Conservation (phyloP, 208 protist species). For the Trypanosoma vivax region DNA sequence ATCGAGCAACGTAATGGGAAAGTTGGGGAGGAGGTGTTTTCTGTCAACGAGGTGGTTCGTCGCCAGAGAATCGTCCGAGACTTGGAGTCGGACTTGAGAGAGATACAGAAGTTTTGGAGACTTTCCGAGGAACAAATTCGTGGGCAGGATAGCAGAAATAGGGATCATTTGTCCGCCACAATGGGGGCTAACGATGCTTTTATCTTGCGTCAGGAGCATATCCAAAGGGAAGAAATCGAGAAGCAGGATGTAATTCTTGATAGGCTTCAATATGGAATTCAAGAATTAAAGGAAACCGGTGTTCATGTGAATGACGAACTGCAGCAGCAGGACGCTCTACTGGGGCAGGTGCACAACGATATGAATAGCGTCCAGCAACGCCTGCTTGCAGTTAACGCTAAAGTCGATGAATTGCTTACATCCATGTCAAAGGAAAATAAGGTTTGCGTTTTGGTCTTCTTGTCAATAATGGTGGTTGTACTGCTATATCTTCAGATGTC, state of each 20-base stretch:
- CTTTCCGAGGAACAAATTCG: conserved; percentile 4
- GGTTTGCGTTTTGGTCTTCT: conserved; percentile 58
- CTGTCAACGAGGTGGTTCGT: conserved; percentile 78
- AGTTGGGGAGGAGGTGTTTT: conserved; percentile 65
- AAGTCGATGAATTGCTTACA: conserved; percentile 77
- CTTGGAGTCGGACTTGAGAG: conserved; percentile 44
- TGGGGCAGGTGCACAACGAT: conserved; percentile 57
- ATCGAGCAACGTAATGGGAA: conserved; percentile 62
- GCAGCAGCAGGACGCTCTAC: conserved; percentile 51
- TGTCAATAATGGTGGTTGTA: conserved; percentile 7
- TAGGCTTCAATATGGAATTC: conserved; percentile 66
- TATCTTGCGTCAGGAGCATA: conserved; percentile 42
- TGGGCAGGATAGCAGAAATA: conserved; percentile 3
- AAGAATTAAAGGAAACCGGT: conserved; percentile 72
- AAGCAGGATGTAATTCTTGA: conserved; percentile 75
- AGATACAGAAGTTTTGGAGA: conserved; percentile 31
- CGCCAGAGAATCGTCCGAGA: conserved; percentile 60
- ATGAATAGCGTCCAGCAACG: conserved; percentile 59
- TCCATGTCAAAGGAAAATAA: conserved; percentile 80
- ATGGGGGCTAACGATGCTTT: conserved; percentile 31
- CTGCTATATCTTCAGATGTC: conserved; percentile 6
- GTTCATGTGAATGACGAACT: conserved; percentile 75
- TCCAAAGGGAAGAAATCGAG: conserved; percentile 50
- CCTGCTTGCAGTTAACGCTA: conserved; percentile 62
- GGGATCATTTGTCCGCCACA: not conserved